Evolutionary conservation across 1,284 basidiomycete species (phyloP), one percentile per base, ranked within the genome.

Genomic region (Rhodotorula sp.): DNA sequence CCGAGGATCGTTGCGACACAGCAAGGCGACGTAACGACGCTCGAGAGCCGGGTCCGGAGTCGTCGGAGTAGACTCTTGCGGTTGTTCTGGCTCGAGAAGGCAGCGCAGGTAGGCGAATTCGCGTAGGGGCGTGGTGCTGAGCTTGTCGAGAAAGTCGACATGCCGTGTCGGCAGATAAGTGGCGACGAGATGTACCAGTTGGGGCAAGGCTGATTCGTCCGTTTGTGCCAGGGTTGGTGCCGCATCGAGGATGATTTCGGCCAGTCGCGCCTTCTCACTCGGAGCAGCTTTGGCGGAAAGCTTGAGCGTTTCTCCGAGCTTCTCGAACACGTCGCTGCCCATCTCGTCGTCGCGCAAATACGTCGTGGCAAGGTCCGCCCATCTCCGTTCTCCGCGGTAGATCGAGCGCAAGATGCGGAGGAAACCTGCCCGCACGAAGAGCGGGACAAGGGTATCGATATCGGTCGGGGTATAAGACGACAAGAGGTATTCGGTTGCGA

Each of bases 401-500:
- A 90, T 90, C 1, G 86, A 84, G 45, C 92, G 87, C 30, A 99
- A 83, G 70, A 99, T 95, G 56, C 93, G 87, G 80, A 88, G 94
- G 82, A 99, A 99, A 0, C 90, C 87, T 1, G 95, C 95, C 24
- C 84, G 77, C 78, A 91, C 87, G 77, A 99, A 95, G 1, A 91
- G 81, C 15, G 80, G 79, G 44, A 91, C 81, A 72, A 95, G 85
- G 22, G 83, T 83, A 29, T 90, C 88, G 74, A 84, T 85, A 68
- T 94, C 88, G 68, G 89, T 86, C 0, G 94, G 93, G 49, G 87
- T 92, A 79, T 97, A 96, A 0, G 87, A 87, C 0, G 95, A 98
- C 7, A 99, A 84, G n/a, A 99, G 86, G 80, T 89, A 97, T 81
- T 99, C 96, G 4, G 89, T 88, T 0, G 95, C 96, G 4, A 99